Evolutionary conservation across 169 alveolate genomes (phyloP).

Genomic region (Sarcocystis neurona): DNA sequence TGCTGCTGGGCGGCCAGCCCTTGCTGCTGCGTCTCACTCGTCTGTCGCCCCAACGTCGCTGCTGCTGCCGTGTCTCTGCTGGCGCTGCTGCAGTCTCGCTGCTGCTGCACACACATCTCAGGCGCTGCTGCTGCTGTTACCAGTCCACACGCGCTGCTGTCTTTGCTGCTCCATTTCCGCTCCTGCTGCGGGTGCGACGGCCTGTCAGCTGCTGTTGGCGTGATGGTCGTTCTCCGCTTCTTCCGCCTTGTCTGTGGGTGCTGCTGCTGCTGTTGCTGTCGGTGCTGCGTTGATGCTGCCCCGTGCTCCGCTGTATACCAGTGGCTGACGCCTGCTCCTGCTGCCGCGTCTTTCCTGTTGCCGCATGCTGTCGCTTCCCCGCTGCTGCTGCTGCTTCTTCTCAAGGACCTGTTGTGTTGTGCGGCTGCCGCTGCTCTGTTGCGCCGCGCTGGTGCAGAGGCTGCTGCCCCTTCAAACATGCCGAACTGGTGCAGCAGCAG

Average conservation of each 20-base stretch:
- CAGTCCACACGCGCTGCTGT: background rate
- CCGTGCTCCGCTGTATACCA: too few species aligned
- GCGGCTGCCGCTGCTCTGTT: constrained; percentile 2
- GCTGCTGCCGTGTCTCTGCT: background rate
- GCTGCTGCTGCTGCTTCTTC: constrained; percentile 16
- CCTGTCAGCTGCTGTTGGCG: background rate
- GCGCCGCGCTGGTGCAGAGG: too few species aligned
- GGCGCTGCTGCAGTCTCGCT: background rate
- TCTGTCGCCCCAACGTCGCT: background rate
- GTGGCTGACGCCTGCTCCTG: too few species aligned
- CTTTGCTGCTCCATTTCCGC: background rate
- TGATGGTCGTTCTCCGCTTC: background rate
- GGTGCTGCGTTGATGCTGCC: background rate
- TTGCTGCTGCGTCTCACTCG: background rate
- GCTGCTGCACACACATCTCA: too few species aligned
- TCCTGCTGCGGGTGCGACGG: background rate
- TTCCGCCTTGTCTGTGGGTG: background rate
- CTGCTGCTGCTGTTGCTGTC: background rate
- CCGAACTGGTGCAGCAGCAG: too few species aligned
- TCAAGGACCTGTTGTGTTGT: background rate
- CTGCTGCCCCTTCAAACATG: constrained; percentile 14
- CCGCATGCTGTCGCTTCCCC: background rate
- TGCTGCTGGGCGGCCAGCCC: background rate
- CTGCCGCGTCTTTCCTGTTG: too few species aligned
- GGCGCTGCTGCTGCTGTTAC: background rate